Percentiles rank a stretch among this genome's conserved stretches.
phyloP scores from a whole-genome alignment of 2,329 filamentous ascomycete species.

The Tympanopsis confertula region DNA sequence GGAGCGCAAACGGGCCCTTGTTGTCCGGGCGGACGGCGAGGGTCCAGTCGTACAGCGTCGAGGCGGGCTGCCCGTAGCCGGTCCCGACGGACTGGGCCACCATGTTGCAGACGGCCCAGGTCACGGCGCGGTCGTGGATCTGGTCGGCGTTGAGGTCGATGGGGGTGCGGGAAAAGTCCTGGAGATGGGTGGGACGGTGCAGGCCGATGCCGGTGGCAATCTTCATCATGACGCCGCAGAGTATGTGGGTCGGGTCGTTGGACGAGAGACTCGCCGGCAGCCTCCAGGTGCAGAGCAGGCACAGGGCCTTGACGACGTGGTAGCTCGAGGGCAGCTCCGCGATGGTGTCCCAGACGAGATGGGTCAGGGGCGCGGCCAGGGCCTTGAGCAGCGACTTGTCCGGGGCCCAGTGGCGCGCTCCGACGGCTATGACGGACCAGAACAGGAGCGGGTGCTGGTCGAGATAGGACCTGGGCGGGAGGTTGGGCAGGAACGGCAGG shows the following conservation, averaged over 20 bases:
- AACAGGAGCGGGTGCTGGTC: constrained; percentile 72
- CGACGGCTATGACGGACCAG: constrained; percentile 71
- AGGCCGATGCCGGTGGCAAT: constrained; percentile 73
- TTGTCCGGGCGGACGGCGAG: constrained; percentile 49
- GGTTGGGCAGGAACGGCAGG: constrained; percentile 58
- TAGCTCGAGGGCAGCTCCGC: constrained; percentile 69
- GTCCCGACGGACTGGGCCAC: constrained; percentile 74
- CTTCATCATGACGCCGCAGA: constrained; percentile 79
- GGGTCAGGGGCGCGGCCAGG: constrained; percentile 56
- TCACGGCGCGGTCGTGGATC: constrained; percentile 65
- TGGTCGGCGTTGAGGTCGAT: constrained; percentile 69
- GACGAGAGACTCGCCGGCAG: constrained; percentile 71
- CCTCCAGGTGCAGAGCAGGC: constrained; percentile 71
- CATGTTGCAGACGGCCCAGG: constrained; percentile 78
- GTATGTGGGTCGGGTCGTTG: constrained; percentile 69
- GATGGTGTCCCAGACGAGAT: constrained; percentile 67
- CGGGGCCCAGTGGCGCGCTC: constrained; percentile 56
- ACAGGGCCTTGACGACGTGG: constrained; percentile 71
- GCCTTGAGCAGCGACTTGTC: constrained; percentile 55
- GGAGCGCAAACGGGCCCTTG: constrained; percentile 44
- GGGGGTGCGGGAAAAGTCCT: constrained; percentile 69
- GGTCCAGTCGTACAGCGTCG: constrained; percentile 67
- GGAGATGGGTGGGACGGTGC: constrained; percentile 69
- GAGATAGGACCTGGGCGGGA: constrained; percentile 63
- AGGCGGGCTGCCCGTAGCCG: constrained; percentile 71